Conservation (phyloP, 73 alveolate genomes). For the Tetrahymena thermophila region DNA sequence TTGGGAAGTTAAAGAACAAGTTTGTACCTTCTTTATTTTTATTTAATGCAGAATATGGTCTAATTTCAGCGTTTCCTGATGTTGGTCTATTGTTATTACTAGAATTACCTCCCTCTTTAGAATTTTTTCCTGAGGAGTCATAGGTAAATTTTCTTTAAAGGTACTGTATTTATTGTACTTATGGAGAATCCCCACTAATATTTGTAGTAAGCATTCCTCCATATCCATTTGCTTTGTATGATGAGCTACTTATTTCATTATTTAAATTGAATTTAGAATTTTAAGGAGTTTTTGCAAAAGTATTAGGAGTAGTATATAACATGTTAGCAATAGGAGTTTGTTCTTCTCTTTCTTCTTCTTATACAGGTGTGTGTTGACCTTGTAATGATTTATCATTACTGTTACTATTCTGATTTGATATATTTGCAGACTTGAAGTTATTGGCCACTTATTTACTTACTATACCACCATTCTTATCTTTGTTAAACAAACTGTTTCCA, state of each 20-base stretch:
- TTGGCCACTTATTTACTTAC: not conserved
- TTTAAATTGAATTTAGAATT: not conserved
- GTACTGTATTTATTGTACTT: too few species aligned
- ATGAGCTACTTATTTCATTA: not conserved
- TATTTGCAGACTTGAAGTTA: not conserved
- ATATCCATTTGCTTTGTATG: not conserved
- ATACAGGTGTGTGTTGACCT: not conserved
- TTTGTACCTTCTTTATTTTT: not conserved
- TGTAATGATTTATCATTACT: not conserved
- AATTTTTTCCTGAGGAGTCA: not conserved
- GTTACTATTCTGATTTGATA: not conserved
- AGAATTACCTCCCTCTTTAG: not conserved
- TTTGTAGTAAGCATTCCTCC: not conserved
- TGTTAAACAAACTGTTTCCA: not conserved
- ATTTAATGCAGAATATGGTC: not conserved
- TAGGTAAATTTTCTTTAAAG: not conserved
- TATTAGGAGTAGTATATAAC: not conserved
- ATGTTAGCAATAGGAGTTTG: not conserved
- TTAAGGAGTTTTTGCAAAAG: not conserved
- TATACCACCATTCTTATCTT: not conserved
- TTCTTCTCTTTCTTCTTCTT: not conserved
- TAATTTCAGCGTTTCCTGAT: not conserved
- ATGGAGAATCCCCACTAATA: not conserved
- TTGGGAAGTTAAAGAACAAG: not conserved
- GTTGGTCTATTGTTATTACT: not conserved